Percentiles rank a stretch among this genome's conserved stretches.
These are phyloP conservation scores for Gymnopilus dilepis DNA, from an alignment of 768 basidiomycete genomes.

Conservation along the genomic window DNA sequence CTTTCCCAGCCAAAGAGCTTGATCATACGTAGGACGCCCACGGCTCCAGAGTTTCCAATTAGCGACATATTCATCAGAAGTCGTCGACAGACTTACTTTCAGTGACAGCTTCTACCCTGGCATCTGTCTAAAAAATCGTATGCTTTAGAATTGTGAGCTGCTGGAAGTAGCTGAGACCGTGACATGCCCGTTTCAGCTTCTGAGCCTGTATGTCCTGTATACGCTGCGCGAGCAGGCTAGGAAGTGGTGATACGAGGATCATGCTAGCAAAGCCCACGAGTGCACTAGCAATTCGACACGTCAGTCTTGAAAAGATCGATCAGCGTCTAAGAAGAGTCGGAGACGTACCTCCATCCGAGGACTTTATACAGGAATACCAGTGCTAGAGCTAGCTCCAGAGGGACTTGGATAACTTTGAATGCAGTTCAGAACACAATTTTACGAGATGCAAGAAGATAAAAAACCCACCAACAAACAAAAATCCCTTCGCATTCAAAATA, in stretches of 20 bases:
- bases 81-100: conserved; percentile 46
- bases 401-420: conserved; percentile 35
- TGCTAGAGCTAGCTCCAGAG: conserved; percentile 43
- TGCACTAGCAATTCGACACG: conserved; percentile 16
- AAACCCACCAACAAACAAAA: conserved; percentile 34
- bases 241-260: conserved; percentile 58
- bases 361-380: conserved; percentile 49
- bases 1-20: conserved; percentile 78
- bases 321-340: no score
- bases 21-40: conserved; percentile 70
- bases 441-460: background rate
- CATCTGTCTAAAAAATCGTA: conserved; percentile 42
- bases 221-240: conserved; percentile 53
- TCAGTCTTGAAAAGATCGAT: no score
- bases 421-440: conserved; percentile 2
- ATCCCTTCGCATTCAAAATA: conserved; percentile 41
- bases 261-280: conserved; percentile 54
- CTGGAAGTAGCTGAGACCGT: no score
- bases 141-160: background rate
- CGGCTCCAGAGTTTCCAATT: conserved; percentile 36
- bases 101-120: conserved; percentile 63
- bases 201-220: conserved; percentile 53
- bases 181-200: conserved; percentile 45
- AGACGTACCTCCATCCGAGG: conserved; percentile 50
- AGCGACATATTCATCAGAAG: background rate